These are phyloP conservation scores for Geum urbanum DNA, from an alignment of 306 rosid genomes.

Conservation along the genomic window DNA sequence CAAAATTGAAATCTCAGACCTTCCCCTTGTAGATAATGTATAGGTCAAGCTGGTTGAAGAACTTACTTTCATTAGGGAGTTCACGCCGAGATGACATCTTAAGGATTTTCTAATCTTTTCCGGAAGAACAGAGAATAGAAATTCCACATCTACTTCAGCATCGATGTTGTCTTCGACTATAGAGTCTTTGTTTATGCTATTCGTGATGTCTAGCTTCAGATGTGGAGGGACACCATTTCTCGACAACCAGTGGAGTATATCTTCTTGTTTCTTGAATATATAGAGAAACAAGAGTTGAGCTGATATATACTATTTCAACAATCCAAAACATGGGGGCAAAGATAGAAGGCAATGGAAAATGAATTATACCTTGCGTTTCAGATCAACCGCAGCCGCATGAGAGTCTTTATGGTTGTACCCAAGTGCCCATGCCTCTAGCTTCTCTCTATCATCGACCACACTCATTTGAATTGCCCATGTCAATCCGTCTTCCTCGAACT, in stretches of 20 bases:
- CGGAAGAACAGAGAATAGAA: neutral
- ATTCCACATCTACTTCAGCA: conserved; percentile 16
- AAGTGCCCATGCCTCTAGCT: too few species aligned
- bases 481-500: too few species aligned
- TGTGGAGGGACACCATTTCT: conserved; percentile 21
- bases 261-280: neutral
- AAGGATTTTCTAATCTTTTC: neutral
- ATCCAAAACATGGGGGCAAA: too few species aligned
- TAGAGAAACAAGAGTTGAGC: neutral
- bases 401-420: too few species aligned
- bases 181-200: neutral
- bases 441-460: too few species aligned
- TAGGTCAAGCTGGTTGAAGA: too few species aligned
- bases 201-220: conserved; percentile 13
- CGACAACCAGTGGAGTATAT: conserved; percentile 16
- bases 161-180: conserved; percentile 1
- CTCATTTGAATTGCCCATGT: too few species aligned
- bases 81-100: neutral
- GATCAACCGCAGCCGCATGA: too few species aligned
- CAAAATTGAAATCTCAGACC: neutral
- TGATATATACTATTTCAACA: too few species aligned
- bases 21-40: too few species aligned
- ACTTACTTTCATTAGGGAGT: neutral
- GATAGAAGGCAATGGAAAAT: too few species aligned
- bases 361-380: too few species aligned